These are phyloP conservation scores for Cyberlindnera mrakii DNA, from an alignment of 805 yeast genomes.

Conservation along the genomic window DNA sequence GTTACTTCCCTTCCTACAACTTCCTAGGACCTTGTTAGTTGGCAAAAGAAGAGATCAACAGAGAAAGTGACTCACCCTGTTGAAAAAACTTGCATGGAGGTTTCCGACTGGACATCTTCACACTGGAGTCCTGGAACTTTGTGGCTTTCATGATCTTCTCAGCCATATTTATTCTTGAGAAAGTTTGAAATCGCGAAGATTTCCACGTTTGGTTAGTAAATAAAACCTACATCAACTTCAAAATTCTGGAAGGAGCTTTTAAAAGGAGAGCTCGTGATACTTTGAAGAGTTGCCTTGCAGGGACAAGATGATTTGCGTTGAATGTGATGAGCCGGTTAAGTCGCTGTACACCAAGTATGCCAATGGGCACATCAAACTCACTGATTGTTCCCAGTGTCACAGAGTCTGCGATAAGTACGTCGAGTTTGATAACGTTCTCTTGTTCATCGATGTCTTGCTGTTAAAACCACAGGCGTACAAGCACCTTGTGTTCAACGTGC, in stretches of 20 bases:
- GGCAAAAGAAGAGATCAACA: background rate
- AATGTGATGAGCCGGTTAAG: slow-evolving; percentile 65
- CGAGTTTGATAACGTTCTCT: slow-evolving; percentile 79
- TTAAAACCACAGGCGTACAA: slow-evolving; percentile 84
- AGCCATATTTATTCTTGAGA: background rate
- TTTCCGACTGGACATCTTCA: slow-evolving; percentile 10
- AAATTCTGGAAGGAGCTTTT: no score
- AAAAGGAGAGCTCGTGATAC: background rate
- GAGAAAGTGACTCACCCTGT: slow-evolving; percentile 24
- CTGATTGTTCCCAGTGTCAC: slow-evolving; percentile 69
- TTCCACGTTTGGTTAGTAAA: background rate
- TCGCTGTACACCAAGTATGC: slow-evolving; percentile 69
- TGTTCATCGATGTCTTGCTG: slow-evolving; percentile 77
- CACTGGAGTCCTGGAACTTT: slow-evolving; percentile 14
- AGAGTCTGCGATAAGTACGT: slow-evolving; percentile 83
- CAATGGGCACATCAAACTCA: slow-evolving; percentile 70
- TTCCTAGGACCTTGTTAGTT: slow-evolving; percentile 9
- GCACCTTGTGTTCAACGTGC: slow-evolving; percentile 75
- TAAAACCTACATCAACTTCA: background rate
- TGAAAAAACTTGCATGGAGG: slow-evolving; percentile 39
- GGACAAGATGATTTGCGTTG: slow-evolving; percentile 73
- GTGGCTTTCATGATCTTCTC: background rate
- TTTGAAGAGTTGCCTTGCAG: background rate
- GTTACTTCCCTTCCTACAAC: slow-evolving; percentile 36
- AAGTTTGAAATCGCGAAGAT: background rate